These are phyloP conservation scores for Hyphopichia homilentoma DNA, from an alignment of 805 yeast species.

Conservation along the genomic window DNA sequence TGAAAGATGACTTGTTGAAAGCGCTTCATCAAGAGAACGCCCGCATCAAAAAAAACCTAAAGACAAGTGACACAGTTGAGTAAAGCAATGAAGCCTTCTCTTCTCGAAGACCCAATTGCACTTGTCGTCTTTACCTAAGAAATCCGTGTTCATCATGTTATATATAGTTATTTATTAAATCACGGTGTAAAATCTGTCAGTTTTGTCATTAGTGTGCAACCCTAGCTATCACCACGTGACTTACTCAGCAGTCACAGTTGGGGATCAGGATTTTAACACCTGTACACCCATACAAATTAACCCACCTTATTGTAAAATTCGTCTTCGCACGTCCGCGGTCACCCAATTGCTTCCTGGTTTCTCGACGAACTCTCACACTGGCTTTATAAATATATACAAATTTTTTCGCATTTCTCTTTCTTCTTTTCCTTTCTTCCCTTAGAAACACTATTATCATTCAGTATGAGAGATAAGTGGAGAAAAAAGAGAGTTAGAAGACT, in stretches of 20 bases:
- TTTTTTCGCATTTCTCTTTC: conserved; percentile 9
- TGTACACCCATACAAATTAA: no score
- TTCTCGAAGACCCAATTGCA: no score
- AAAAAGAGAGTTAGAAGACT: conserved; percentile 99
- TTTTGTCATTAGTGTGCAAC: not conserved
- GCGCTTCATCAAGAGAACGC: conserved; percentile 54
- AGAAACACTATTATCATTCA: conserved; percentile 29
- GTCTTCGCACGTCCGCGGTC: no score
- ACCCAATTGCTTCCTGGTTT: no score
- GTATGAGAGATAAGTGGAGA: conserved; percentile 98
- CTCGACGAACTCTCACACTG: no score
- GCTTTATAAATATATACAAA: not conserved
- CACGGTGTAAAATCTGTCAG: no score
- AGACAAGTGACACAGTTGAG: conserved; percentile 14
- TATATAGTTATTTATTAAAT: no score
- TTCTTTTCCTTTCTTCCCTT: conserved; percentile 12
- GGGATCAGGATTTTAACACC: no score
- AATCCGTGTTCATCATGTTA: no score
- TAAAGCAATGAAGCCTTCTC: no score
- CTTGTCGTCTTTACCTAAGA: no score
- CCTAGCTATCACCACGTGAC: conserved; percentile 3
- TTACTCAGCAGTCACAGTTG: not conserved
- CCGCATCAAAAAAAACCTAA: conserved; percentile 11
- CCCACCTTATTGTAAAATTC: no score
- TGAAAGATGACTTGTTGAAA: conserved; percentile 41